These are phyloP conservation scores for Mycothermus thermophilus DNA, from an alignment of 495 filamentous ascomycete species.

Conservation along the genomic window DNA sequence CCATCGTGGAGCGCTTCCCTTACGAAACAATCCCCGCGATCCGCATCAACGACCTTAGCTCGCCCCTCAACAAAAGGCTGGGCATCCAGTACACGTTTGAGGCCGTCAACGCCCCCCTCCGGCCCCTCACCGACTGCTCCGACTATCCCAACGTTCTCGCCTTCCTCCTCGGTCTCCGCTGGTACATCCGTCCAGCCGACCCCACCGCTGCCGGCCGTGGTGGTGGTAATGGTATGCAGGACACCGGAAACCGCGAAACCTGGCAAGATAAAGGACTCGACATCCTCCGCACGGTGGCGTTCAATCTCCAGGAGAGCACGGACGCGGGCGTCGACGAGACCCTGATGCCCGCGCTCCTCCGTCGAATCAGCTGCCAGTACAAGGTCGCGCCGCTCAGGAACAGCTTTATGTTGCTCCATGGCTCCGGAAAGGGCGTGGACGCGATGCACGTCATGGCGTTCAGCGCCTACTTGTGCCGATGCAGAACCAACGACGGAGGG, in stretches of 20 bases:
- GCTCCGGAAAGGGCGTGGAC: neutral
- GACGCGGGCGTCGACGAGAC: neutral
- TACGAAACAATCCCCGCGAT: slow-evolving; percentile 1
- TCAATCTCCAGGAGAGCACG: neutral
- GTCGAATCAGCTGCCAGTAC: neutral
- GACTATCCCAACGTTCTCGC: neutral
- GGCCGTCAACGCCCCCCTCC: neutral
- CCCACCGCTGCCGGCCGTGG: neutral
- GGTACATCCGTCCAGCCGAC: slow-evolving; percentile 1
- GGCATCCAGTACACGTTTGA: neutral
- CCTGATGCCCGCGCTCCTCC: neutral
- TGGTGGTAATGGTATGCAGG: neutral
- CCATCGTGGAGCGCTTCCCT: neutral
- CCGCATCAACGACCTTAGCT: slow-evolving; percentile 1
- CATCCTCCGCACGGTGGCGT: neutral
- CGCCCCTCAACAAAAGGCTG: neutral
- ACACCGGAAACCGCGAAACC: no score
- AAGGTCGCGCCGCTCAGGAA: neutral
- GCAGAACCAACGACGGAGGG: neutral
- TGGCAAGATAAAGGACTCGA: neutral
- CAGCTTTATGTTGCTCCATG: slow-evolving; percentile 1
- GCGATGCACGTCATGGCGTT: neutral
- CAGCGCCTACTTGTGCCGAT: neutral
- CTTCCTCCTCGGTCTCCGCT: slow-evolving; percentile 2
- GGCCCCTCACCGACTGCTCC: neutral